phyloP scores from a whole-genome alignment of 1,284 basidiomycete genomes.

The Butyriboletus appendiculatus region DNA sequence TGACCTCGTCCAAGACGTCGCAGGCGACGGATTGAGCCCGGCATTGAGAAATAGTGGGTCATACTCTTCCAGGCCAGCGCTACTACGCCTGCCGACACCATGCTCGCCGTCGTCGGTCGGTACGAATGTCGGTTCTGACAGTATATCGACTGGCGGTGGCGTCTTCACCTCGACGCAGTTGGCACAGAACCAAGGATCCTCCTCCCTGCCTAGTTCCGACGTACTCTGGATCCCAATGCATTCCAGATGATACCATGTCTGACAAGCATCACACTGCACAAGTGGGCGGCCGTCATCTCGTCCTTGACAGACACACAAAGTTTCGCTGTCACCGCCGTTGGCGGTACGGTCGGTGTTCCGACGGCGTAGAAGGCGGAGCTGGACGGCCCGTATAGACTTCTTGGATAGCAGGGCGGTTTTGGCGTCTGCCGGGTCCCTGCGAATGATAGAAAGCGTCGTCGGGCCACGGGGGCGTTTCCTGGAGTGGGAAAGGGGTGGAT shows the following conservation, averaged over 20 bases:
- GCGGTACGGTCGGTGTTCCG: constrained; percentile 32
- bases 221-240: constrained; percentile 69
- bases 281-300: constrained; percentile 65
- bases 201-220: constrained; percentile 66
- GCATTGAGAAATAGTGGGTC: constrained; percentile 60
- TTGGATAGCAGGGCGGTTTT: constrained; percentile 69
- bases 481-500: constrained; percentile 49
- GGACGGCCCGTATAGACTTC: constrained; percentile 60
- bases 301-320: constrained; percentile 66
- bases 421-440: constrained; percentile 71
- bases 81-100: background rate
- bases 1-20: constrained; percentile 41
- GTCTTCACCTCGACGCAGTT: constrained; percentile 50
- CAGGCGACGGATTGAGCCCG: constrained; percentile 53
- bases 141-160: constrained; percentile 36
- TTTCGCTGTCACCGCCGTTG: constrained; percentile 45
- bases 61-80: constrained; percentile 37
- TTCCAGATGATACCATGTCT: constrained; percentile 74
- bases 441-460: constrained; percentile 44
- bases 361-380: constrained; percentile 45
- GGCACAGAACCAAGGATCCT: constrained; percentile 74
- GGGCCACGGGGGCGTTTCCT: constrained; percentile 24
- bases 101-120: constrained; percentile 51
- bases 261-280: constrained; percentile 76
- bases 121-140: constrained; percentile 62